phyloP scores from a whole-genome alignment of 257 asterid genomes.

The Ophiorrhiza pumila region DNA sequence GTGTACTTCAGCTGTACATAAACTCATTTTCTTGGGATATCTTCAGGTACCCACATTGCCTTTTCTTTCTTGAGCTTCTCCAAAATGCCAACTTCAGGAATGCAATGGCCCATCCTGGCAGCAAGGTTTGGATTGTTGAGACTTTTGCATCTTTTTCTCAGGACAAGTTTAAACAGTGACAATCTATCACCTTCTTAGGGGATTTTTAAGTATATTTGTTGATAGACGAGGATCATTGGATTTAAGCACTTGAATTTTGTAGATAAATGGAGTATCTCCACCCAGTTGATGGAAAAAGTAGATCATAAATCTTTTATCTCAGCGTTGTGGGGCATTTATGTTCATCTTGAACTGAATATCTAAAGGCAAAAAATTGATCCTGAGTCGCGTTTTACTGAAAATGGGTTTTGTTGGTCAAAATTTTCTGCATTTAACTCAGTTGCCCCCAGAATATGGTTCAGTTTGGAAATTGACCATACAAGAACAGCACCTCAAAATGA shows the following conservation, averaged over 20 bases:
- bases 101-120: conserved; percentile 97
- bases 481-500: neutral
- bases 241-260: neutral
- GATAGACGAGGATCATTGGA: neutral
- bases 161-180: neutral
- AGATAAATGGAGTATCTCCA: neutral
- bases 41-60: conserved; percentile 90
- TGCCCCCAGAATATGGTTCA: neutral
- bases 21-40: conserved; percentile 11
- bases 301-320: neutral
- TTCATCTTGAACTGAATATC: neutral
- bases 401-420: neutral
- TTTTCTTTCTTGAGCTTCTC: conserved; percentile 86
- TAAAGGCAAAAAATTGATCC: neutral
- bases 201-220: neutral
- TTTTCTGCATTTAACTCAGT: neutral
- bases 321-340: neutral
- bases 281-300: neutral
- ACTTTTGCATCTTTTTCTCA: neutral
- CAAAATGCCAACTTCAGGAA: conserved; percentile 75
- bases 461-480: neutral
- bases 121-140: conserved; percentile 49
- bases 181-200: neutral
- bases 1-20: neutral
- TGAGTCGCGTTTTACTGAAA: neutral